A percentile compares a stretch with the other conserved stretches of the same genome.
Conservation (phyloP, 257 asterid species). For the Lavandula angustifolia region DNA sequence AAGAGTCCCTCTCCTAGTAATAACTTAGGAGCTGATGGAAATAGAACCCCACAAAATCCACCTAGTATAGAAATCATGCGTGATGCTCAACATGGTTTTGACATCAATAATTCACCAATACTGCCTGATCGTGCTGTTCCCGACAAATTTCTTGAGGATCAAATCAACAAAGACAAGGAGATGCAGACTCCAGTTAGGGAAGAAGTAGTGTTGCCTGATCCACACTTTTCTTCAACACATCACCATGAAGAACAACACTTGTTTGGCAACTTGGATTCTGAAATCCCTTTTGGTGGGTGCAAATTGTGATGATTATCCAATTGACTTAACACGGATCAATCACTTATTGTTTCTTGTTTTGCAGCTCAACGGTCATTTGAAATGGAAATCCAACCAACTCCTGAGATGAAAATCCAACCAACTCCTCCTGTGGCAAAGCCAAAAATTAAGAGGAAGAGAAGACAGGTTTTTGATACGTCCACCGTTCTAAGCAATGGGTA, state of each 20-base stretch:
- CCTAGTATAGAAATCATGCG: slow-evolving; percentile 60
- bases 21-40: slow-evolving; percentile 29
- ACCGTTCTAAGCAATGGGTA: slow-evolving; percentile 66
- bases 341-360: slow-evolving; percentile 17
- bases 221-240: slow-evolving; percentile 38
- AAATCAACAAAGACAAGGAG: slow-evolving; percentile 50
- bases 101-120: slow-evolving; percentile 40
- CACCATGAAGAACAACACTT: slow-evolving; percentile 44
- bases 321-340: neutral
- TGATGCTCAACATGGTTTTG: slow-evolving; percentile 46
- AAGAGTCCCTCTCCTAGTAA: slow-evolving; percentile 37
- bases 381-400: slow-evolving; percentile 52
- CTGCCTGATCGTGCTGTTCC: slow-evolving; percentile 60
- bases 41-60: slow-evolving; percentile 34
- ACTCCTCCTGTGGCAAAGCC: slow-evolving; percentile 57
- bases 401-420: slow-evolving; percentile 50
- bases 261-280: slow-evolving; percentile 36
- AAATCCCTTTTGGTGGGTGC: slow-evolving; percentile 52
- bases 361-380: slow-evolving; percentile 54
- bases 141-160: slow-evolving; percentile 57
- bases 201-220: slow-evolving; percentile 48
- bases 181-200: slow-evolving; percentile 37
- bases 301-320: neutral
- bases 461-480: slow-evolving; percentile 42
- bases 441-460: slow-evolving; percentile 54